Base-by-base conservation (phyloP, 2,329 filamentous ascomycete genomes). In the Cadophora malorum region DNA sequence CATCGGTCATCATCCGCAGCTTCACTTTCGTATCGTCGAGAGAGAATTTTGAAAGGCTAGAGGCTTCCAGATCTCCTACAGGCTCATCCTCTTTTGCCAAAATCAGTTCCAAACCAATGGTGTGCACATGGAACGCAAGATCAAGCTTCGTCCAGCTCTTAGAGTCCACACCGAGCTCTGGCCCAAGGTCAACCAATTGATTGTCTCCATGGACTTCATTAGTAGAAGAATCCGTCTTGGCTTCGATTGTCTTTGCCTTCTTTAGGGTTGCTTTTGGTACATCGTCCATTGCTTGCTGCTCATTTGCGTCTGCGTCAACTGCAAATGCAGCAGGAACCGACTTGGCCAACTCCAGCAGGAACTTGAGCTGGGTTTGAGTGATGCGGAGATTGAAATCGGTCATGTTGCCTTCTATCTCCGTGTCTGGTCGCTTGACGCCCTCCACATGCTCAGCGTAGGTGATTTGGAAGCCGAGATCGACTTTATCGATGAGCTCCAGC, bases 401-500 rank as follows among this genome's bases (percentile, higher is more conserved):
- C 89, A 99, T 93, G 59, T 87, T 90, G 3, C 95, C 94, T 78
- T 96, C 90, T 23, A 99, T 90, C 80, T 98, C 95, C 61, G 94
- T 90, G 76, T 99, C 95, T 0, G 96, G 96, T 49, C 95, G 87
- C 75, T 96, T 90, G 64, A 86, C 83, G 16, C 91, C 91, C 38
- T 87, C 79, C 73, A 88, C 89, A 77, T 99, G 96, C 77, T 98
- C 95, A 0, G 94, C 88, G 79, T 97, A 95, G 2, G 91, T 96
- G 71, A 99, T 90, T 69, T 92, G 92, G 81, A 99, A 97, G 59
- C 92, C 92, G 28, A 99, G 83, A 77, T 99, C 96, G 14, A 99
- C 94, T 74, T 97, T 94, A 76, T 99, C 94, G 73, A 99, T 97
- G 83, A 99, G 91, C 78, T 99, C 93, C 8, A 99, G 83, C 78